Percentiles rank a stretch among this genome's conserved stretches.
These are phyloP conservation scores for Neofusicoccum laricinum DNA, from an alignment of 2,329 filamentous ascomycete species.

Conservation along the genomic window DNA sequence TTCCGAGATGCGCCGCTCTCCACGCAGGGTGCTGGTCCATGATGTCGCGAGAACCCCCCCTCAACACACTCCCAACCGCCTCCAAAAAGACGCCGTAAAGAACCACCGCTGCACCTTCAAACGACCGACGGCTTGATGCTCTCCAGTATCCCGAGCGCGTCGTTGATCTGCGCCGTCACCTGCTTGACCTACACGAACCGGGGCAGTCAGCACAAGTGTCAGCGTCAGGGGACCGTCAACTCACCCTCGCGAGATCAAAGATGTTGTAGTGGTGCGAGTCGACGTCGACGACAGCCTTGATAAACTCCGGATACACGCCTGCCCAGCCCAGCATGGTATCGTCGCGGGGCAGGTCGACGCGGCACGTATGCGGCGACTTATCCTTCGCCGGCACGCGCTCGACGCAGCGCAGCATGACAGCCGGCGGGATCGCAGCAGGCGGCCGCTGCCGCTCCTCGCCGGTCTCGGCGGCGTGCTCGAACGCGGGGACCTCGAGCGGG, in stretches of 20 bases:
- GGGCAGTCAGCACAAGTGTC: not conserved
- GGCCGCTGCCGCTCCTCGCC: no score
- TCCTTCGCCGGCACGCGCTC: not conserved
- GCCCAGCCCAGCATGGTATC: not conserved
- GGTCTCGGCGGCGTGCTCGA: no score
- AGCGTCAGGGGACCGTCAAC: not conserved
- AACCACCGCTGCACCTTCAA: not conserved
- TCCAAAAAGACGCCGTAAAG: not conserved
- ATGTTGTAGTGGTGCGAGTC: not conserved
- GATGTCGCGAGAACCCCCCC: no score
- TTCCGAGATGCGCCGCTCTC: not conserved
- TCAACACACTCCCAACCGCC: no score
- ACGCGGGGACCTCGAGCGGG: not conserved
- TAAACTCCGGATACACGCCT: not conserved
- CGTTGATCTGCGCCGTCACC: not conserved
- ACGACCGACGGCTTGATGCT: not conserved
- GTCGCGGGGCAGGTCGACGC: not conserved
- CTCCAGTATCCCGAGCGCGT: not conserved
- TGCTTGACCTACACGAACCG: not conserved
- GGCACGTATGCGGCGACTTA: not conserved
- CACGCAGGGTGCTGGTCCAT: no score
- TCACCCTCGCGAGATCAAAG: not conserved
- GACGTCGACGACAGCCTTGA: not conserved
- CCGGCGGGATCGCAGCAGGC: not conserved
- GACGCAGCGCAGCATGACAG: not conserved